Base-by-base conservation (phyloP, 164 flowering plant genomes). In the Vitis rupestris region DNA sequence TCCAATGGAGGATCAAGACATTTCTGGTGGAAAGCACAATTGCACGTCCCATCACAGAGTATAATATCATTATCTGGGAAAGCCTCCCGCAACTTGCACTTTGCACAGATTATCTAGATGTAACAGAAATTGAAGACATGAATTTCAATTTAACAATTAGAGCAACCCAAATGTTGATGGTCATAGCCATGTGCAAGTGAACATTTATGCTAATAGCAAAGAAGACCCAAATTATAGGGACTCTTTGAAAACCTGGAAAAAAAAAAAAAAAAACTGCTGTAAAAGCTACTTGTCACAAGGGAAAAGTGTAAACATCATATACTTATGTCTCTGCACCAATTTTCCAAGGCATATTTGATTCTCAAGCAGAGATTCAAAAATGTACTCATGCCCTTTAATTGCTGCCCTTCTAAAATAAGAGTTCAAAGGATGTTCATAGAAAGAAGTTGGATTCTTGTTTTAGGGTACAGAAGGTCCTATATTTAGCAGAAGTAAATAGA, bases 1-100 rank as follows among this genome's bases (percentile, higher is more conserved):
- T 86, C 88, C 74, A 95, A 71, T 48, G 99, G 99, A 71, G 98
- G 98, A 63, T 93, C 99, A 61, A 91, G 90, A 76, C 99, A 95
- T 75, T 88, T 88, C 73, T 95, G 97, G 82, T 95, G 99, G 74
- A 93, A 95, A 63, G 94, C 98, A 80, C 97, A 78, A 70, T 91
- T 89, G 83, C 99, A 95, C 55, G 92, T 87, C 69, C 99, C 99
- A 75, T 93, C 98, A 82, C 99, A 95, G 10, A 89, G 87, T 68
- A 95, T 91, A 60, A 95, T 93, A 81, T 93, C 97, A 83, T 95
- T 88, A 79, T 95, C 97, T 67, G 87, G 94, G 73, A 82, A 85
- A 72, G 90, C 94, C 74, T 95, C 98, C 51, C 84, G 79, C 55
- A 75, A 68, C 78, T 87, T 93, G 85, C 99, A 95, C 71, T 87